Conservation (phyloP, 2,329 filamentous ascomycete genomes). For the Phaeosphaeriaceae sp. region DNA sequence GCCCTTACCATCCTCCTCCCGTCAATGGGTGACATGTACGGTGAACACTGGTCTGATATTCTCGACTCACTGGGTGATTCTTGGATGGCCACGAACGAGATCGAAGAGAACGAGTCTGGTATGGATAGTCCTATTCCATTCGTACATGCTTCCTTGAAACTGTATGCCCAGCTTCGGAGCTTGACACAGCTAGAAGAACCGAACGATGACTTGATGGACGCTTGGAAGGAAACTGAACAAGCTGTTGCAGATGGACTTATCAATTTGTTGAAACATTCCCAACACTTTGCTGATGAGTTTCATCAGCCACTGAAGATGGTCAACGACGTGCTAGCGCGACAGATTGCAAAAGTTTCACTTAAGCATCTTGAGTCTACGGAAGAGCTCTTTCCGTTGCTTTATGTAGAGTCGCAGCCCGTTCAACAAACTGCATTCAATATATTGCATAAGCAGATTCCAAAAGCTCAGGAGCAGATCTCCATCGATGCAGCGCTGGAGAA, state of each 20-base stretch:
- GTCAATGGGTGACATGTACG: conserved; percentile 81
- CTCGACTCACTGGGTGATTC: conserved; percentile 43
- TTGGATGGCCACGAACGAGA: conserved; percentile 41
- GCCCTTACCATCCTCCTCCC: conserved; percentile 67
- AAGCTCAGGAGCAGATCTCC: conserved; percentile 79
- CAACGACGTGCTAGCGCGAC: conserved; percentile 74
- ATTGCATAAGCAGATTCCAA: conserved; percentile 79
- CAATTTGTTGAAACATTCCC: conserved; percentile 64
- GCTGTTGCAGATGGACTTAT: conserved; percentile 65
- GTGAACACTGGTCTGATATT: conserved; percentile 77
- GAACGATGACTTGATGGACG: conserved; percentile 86
- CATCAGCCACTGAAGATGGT: conserved; percentile 76
- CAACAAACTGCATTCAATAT: conserved; percentile 82
- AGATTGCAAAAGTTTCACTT: conserved; percentile 69
- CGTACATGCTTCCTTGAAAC: conserved; percentile 73
- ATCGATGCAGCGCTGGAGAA: conserved; percentile 77
- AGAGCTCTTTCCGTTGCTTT: conserved; percentile 77
- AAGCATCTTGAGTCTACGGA: conserved; percentile 67
- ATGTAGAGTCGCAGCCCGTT: conserved; percentile 74
- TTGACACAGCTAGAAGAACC: conserved; percentile 65
- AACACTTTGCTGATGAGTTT: conserved; percentile 57
- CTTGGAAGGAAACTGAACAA: conserved; percentile 66
- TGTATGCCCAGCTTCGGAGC: conserved; percentile 68
- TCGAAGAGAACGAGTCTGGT: conserved; percentile 33
- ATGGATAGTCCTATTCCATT: conserved; percentile 57